Evolutionary conservation across 2,329 filamentous ascomycete species (phyloP), one percentile per base, ranked within the genome.

Genomic region (Reticulascus tulasneorum): DNA sequence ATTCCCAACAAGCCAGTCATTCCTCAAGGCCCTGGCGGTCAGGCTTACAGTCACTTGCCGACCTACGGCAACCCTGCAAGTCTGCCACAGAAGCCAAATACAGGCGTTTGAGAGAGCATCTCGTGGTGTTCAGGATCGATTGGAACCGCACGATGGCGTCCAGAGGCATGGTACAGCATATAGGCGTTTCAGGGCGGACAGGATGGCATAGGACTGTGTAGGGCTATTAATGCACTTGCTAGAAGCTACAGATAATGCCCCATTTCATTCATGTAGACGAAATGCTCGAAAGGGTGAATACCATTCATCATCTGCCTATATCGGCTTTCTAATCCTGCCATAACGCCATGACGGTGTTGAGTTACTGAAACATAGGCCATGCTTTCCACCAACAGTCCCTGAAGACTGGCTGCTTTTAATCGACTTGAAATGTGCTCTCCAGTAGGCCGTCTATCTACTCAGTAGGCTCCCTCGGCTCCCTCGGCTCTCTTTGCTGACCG

Each of bases 1-100:
- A 63, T 74, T 42, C 61, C 67, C 9, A 67, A 57, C 46, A 73
- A 75, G 49, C 60, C 68, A 18, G 61, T 56, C 25, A 60, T 64
- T 19, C 59, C 65, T 13, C 64, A 66, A 37, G 64, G 61, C 27
- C 61, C 62, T 29, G 53, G 52, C 34, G 48, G 48, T 16, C 72
- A 71, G 48, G 54, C 66, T 6, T 78, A 69, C 48, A 69, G 64
- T 42, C 72, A 76, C 48, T 58, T 79, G 45, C 73, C 73, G 27
- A 68, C 64, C 39, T 79, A 78, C 47, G 75, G 75, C 46, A 79
- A 79, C 54, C 75, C 75, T 39, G 73, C 75, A 21, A 73, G 72
- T 21, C 54, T 79, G 52, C 75, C 75, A 41, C 75, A 79, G 52
- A 79, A 79, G 59, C 75, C 75, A 40, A 61, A 70, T 22, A 66